Evolutionary conservation across 2,329 filamentous ascomycete genomes (phyloP), one percentile per base, ranked within the genome.

Genomic region (Rhexocercosporidium sp.): DNA sequence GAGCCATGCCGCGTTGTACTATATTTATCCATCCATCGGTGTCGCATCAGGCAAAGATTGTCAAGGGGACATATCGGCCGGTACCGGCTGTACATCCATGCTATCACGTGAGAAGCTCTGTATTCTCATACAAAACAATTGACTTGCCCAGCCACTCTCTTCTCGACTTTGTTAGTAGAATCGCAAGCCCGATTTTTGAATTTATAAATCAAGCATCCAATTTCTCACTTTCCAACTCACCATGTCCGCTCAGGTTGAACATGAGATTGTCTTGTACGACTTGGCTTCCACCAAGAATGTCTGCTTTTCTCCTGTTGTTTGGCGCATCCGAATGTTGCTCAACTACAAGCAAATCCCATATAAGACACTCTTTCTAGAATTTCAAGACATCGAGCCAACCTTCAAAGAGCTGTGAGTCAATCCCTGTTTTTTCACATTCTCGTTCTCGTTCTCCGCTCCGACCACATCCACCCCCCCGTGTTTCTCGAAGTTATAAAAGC

Each of bases 271-370:
- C 65, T 62, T 82, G 25, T 81, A 81, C 66, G 80, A 82, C 71
- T 73, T 81, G 62, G 80, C 79, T 63, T 78, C 76, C 70, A 79
- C 73, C 66, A 79, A 81, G 70, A 74, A 77, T 61, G 70, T 78
- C 66, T 81, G 80, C 72, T 81, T 82, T 73, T 82, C 80, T 47
- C 80, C 80, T 3, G 71, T 71, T 44, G 79, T 80, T 65, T 82
- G 80, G 79, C 78, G 79, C 59, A 81, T 81, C 69, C 80, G 81
- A 64, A 72, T 82, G 22, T 77, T 82, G 75, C 79, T 82, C 20
- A 82, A 81, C 69, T 82, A 81, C 62, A 82, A 82, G 71, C 57
- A 74, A 1, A 77, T 82, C 31, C 75, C 80, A 20, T 82, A 81
- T 70, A 75, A 59, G 47, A 81, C 79, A 8, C 59, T 80, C 63